A percentile compares a stretch with the other conserved stretches of the same genome.
These are phyloP conservation scores for Lasiosphaeria hispida DNA, from an alignment of 495 filamentous ascomycete genomes.

Conservation along the genomic window DNA sequence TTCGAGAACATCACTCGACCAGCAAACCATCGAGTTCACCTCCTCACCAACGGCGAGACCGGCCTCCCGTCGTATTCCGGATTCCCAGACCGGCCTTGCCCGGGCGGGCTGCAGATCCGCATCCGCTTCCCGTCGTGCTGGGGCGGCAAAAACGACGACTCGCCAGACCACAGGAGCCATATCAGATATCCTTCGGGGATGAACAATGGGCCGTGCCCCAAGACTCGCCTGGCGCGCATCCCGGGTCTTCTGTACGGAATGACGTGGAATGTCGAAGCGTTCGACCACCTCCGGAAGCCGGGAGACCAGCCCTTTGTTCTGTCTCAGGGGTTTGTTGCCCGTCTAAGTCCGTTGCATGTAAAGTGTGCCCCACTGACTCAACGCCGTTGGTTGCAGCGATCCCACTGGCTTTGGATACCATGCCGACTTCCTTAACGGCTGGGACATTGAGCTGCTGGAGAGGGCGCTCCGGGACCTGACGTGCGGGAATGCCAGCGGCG, in stretches of 20 bases:
- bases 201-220: conserved; percentile 50
- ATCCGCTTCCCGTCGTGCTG: conserved; percentile 78
- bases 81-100: conserved; percentile 54
- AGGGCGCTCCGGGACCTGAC: conserved; percentile 48
- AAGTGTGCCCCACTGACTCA: no score
- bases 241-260: conserved; percentile 64
- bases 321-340: conserved; percentile 32
- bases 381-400: conserved; percentile 22
- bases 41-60: conserved; percentile 34
- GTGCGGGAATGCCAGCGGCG: conserved; percentile 32
- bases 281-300: conserved; percentile 32
- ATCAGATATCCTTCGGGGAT: conserved; percentile 52
- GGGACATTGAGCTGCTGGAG: conserved; percentile 54
- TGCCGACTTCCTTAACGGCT: conserved; percentile 65
- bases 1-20: conserved; percentile 30
- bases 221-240: conserved; percentile 55
- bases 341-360: no score
- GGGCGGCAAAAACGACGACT: conserved; percentile 61
- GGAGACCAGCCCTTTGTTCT: conserved; percentile 57
- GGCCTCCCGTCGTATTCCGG: conserved; percentile 34
- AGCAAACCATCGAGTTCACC: conserved; percentile 48
- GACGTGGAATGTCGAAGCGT: conserved; percentile 55
- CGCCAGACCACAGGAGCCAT: conserved; percentile 54
- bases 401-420: conserved; percentile 50
- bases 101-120: conserved; percentile 62